Base-by-base conservation (phyloP, 2,329 filamentous ascomycete species). In the Fusarium xylarioides region DNA sequence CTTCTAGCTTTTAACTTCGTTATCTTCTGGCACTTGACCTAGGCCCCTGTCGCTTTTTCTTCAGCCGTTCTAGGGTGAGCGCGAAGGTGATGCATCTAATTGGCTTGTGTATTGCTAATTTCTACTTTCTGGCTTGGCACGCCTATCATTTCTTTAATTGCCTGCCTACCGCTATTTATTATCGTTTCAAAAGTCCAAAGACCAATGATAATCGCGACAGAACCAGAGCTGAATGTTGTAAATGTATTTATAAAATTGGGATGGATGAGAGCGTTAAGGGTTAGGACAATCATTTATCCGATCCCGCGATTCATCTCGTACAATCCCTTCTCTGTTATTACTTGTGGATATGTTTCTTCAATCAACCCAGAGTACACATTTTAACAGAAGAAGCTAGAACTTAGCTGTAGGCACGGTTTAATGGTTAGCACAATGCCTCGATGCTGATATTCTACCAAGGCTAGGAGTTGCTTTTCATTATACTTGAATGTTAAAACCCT, bases 321-420 rank as follows among this genome's bases (percentile, higher is more conserved):
- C n/a, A n/a, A n/a, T n/a, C n/a, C n/a, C n/a, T n/a, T n/a, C n/a
- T n/a, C n/a, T n/a, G n/a, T n/a, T n/a, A n/a, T n/a, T n/a, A 21
- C 37, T 12, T 1, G 37, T 21, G 19, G 11, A 40, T 40, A 8
- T 12, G 11, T 11, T 38, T 38, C 18, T 38, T 38, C 18, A 11
- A 21, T 21, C 2, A 12, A 14, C 19, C 8, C 0, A 40, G 0
- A 40, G 2, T 12, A 5, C 1, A 42, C 21, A 6, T 15, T 15
- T 6, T n/a, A n/a, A 42, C 1, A 6, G 8, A 11, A n/a, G 5
- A 3, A 2, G 8, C 40, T n/a, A 5, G 14, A 42, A 23, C 21
- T 16, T 11, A 42, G 40, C 21, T 42, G 4, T 5, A 42, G 14
- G 21, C 5, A n/a, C 7, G 1, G 2, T 7, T 16, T 23, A 0